Base-by-base conservation (phyloP, 176 grass and related monocot genomes). In the Dendrocalamus sinicus region DNA sequence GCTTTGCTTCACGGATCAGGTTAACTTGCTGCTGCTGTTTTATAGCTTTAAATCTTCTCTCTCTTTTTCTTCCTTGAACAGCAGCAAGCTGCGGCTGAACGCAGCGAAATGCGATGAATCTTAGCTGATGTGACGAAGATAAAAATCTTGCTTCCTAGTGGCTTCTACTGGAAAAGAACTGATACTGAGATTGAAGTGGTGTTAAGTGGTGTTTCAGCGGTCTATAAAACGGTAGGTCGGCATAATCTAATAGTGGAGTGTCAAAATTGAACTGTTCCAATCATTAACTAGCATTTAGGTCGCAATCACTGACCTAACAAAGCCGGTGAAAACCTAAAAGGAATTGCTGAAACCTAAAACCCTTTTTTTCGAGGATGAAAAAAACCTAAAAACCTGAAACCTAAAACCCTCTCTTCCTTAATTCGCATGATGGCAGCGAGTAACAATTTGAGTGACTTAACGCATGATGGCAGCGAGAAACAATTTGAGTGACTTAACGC, bases 291-390 rank as follows among this genome's bases (percentile, higher is more conserved):
- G 40, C 48, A 35, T 20, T 84, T 73, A 74, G 26, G 58, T 84
- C 14, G 14, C 59, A 19, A 73, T 89, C 81, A 73, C 51, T 19
- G 70, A 76, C 86, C 78, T 82, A 75, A 76, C n/a, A 35, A 37
- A 12, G 22, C 16, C 23, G 12, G 79, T 19, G 32, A 65, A 45
- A 15, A 61, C 9, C 51, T 74, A 74, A 47, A 55, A 55, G 14
- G 51, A 12, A 8, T 43, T 43, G 50, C 5, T 52, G 50, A 16
- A 52, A 8, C 6, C 20, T 59, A 59, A 4, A 59, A n/a, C 55
- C 58, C 4, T 12, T 5, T 12, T 28, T 62, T 62, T 5, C 5
- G 60, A 24, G 22, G 58, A 60, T 24, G 58, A 24, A 12, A 23
- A 60, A 23, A 11, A 11, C 0, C 17, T 12, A 11, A 9, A 60